Conservation (phyloP, 768 basidiomycete species). For the Suillus luteus region DNA sequence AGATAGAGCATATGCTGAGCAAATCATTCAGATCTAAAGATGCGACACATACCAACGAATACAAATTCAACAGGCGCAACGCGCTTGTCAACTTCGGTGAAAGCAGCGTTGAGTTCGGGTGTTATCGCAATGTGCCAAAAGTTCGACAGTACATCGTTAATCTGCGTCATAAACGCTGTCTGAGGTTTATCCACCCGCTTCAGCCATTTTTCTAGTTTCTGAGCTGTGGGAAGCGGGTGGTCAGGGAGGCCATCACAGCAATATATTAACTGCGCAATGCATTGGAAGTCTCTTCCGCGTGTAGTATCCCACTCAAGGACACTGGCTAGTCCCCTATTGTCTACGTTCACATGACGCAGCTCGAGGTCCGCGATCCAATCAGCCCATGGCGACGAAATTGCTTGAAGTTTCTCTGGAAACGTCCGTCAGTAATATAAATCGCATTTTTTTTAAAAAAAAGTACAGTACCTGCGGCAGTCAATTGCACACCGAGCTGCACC, state of each 20-base stretch:
- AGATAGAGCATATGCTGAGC: background rate
- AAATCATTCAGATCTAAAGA: background rate
- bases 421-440: constrained; percentile 1
- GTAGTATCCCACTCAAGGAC: constrained; percentile 63
- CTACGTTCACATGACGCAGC: constrained; percentile 53
- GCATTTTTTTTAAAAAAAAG: too few species aligned
- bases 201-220: constrained; percentile 56
- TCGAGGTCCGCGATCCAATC: constrained; percentile 66
- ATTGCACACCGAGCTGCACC: constrained; percentile 76
- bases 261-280: constrained; percentile 67
- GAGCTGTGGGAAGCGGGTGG: constrained; percentile 51
- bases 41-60: constrained; percentile 60
- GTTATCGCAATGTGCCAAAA: constrained; percentile 56
- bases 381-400: constrained; percentile 71
- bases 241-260: constrained; percentile 57
- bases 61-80: constrained; percentile 79
- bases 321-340: constrained; percentile 54
- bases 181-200: constrained; percentile 38
- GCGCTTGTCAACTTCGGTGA: constrained; percentile 55
- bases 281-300: constrained; percentile 78
- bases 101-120: constrained; percentile 43
- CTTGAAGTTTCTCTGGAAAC: constrained; percentile 71
- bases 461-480: constrained; percentile 66
- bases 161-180: constrained; percentile 50
- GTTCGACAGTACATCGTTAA: constrained; percentile 53